A percentile compares a stretch with the other conserved stretches of the same genome.
Conservation (phyloP, 495 filamentous ascomycete genomes). For the Podospora fimiseda region DNA sequence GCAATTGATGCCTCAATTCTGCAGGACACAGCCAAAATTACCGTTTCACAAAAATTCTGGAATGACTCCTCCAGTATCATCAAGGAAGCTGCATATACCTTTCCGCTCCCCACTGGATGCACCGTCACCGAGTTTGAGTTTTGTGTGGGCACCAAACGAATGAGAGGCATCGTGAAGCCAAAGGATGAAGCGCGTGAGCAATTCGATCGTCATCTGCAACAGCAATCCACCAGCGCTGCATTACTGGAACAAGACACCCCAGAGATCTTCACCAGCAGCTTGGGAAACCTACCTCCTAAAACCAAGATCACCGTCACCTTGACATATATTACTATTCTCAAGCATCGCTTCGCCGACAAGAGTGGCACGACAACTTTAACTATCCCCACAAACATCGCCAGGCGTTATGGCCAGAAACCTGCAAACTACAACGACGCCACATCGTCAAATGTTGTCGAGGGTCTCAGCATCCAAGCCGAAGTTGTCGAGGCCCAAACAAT, state of each 20-base stretch:
- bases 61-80: conserved; percentile 12
- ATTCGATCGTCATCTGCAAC: conserved; percentile 8
- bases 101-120: conserved; percentile 13
- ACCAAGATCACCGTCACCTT: conserved; percentile 12
- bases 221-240: conserved; percentile 4
- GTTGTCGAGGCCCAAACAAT: conserved; percentile 8
- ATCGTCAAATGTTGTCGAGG: neutral
- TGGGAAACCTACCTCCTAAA: conserved; percentile 12
- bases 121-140: conserved; percentile 14
- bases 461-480: conserved; percentile 6
- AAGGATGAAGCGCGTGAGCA: conserved; percentile 12
- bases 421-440: conserved; percentile 10
- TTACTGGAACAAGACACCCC: conserved; percentile 14
- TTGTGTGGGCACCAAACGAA: conserved; percentile 10
- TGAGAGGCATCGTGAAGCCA: conserved; percentile 12
- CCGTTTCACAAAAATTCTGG: conserved; percentile 12
- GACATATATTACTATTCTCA: conserved; percentile 13
- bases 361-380: conserved; percentile 7
- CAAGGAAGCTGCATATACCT: conserved; percentile 15
- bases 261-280: conserved; percentile 15
- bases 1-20: conserved; percentile 11
- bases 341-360: conserved; percentile 11
- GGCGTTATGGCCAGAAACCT: conserved; percentile 10
- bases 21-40: conserved; percentile 13
- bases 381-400: conserved; percentile 13